These are phyloP conservation scores for Ceratonia siliqua DNA, from an alignment of 306 rosid genomes.

Conservation along the genomic window DNA sequence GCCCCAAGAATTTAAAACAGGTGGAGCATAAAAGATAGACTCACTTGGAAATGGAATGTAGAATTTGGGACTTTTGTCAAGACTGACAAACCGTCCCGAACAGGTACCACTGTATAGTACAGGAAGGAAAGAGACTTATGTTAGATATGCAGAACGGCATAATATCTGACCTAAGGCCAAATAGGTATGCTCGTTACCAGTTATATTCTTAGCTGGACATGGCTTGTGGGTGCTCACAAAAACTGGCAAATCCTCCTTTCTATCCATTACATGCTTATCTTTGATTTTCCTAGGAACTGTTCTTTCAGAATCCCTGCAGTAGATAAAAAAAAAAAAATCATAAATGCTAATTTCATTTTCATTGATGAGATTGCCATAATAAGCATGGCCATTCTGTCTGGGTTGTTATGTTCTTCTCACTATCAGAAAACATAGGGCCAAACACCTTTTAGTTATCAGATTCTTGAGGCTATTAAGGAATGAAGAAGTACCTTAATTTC, in stretches of 20 bases:
- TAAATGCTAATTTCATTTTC: background rate
- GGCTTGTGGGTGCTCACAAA: slow-evolving; percentile 45
- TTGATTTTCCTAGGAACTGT: slow-evolving; percentile 21
- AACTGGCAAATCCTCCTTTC: slow-evolving; percentile 53
- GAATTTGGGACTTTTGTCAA: slow-evolving; percentile 61
- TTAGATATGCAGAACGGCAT: slow-evolving; percentile 14
- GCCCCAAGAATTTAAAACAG: background rate
- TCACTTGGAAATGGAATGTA: slow-evolving; percentile 77
- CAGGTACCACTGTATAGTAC: slow-evolving; percentile 49
- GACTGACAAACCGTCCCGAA: slow-evolving; percentile 52
- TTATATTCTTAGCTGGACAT: slow-evolving; percentile 35
- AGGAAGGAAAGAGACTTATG: slow-evolving; percentile 20
- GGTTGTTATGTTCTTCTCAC: background rate
- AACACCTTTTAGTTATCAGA: background rate
- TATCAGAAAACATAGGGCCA: background rate
- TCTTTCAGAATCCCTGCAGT: slow-evolving; percentile 44
- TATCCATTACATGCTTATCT: slow-evolving; percentile 36
- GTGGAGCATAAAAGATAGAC: slow-evolving; percentile 6
- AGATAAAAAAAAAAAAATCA: slow-evolving; percentile 16
- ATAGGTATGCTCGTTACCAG: slow-evolving; percentile 27
- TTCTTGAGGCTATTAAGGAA: background rate
- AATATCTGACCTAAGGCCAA: slow-evolving; percentile 47
- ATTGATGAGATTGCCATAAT: slow-evolving; percentile 9
- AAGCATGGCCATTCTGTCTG: slow-evolving; percentile 13
- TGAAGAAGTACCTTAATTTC: slow-evolving; percentile 38